A percentile compares a stretch with the other conserved stretches of the same genome.
phyloP scores from a whole-genome alignment of 1,284 basidiomycete genomes.

The Cutaneotrichosporon sp. region DNA sequence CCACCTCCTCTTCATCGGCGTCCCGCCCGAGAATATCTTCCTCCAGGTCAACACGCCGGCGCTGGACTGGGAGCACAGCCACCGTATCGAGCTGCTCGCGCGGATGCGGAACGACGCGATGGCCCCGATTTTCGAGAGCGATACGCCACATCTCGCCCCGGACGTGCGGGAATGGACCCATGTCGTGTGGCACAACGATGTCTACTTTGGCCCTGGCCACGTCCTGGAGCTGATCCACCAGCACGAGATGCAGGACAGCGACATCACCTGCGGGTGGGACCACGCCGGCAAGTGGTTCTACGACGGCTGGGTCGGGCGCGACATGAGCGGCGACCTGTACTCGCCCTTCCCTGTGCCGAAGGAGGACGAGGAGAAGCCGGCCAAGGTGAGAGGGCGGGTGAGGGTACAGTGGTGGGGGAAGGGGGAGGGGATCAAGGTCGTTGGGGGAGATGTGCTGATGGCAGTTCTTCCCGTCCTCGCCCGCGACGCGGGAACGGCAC shows the following conservation, averaged over 20 bases:
- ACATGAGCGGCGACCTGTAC: slow-evolving; percentile 51
- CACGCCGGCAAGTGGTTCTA: slow-evolving; percentile 55
- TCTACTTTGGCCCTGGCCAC: slow-evolving; percentile 53
- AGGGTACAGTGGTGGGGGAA: not conserved
- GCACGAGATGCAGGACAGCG: slow-evolving; percentile 51
- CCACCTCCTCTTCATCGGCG: slow-evolving; percentile 47
- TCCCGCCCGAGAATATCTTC: slow-evolving; percentile 48
- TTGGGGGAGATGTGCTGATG: too few relatives aligned
- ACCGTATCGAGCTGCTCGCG: slow-evolving; percentile 53
- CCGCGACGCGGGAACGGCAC: slow-evolving; percentile 40
- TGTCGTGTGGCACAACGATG: slow-evolving; percentile 56
- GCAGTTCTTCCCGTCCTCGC: slow-evolving; percentile 47
- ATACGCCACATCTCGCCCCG: slow-evolving; percentile 36
- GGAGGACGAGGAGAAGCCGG: slow-evolving; percentile 45
- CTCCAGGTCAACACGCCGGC: slow-evolving; percentile 39
- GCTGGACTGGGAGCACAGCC: slow-evolving; percentile 44
- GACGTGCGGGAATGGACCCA: slow-evolving; percentile 48
- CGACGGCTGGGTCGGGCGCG: slow-evolving; percentile 56
- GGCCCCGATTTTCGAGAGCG: slow-evolving; percentile 47
- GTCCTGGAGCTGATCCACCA: slow-evolving; percentile 55
- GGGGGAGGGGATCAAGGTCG: too few relatives aligned
- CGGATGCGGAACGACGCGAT: slow-evolving; percentile 54
- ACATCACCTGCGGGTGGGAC: slow-evolving; percentile 56
- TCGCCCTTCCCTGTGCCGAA: slow-evolving; percentile 50
- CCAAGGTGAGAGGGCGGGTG: slow-evolving; percentile 41